Conservation (phyloP, 108 stramenopile species). For the Stephanodiscus triporus region DNA sequence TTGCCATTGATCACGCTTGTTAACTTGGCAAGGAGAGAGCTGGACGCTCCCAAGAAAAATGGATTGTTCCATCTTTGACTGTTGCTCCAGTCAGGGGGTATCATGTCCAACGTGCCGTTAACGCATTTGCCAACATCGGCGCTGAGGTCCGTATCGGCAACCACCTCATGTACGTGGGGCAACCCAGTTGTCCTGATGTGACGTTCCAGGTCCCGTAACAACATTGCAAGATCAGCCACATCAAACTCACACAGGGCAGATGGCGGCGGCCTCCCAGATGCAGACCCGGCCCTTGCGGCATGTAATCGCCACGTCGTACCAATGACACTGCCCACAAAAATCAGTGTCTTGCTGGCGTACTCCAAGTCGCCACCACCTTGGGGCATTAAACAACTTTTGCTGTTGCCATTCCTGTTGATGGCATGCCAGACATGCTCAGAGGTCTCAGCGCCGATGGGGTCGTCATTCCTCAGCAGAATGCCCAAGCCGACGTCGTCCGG, state of each 20-base stretch:
- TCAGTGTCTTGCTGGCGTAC: conserved; percentile 32
- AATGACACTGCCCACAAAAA: conserved; percentile 41
- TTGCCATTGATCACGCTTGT: conserved; percentile 10
- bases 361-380: background rate
- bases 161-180: conserved; percentile 28
- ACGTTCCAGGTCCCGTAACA: conserved; percentile 40
- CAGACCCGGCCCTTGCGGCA: background rate
- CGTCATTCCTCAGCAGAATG: background rate
- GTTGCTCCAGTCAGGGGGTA: background rate
- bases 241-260: conserved; percentile 1
- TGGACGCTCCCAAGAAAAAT: conserved; percentile 30
- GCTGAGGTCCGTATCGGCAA: background rate
- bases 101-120: background rate
- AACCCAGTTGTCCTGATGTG: conserved; percentile 32
- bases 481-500: background rate
- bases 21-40: conserved; percentile 35
- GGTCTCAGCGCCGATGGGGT: background rate
- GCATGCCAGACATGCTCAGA: conserved; percentile 14
- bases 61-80: background rate
- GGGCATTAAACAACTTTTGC: background rate
- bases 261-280: background rate
- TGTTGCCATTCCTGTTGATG: background rate
- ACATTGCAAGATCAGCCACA: conserved; percentile 16
- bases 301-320: too few relatives aligned
- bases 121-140: background rate